phyloP scores from a whole-genome alignment of 768 basidiomycete genomes.

The Tephrocybe rancida region DNA sequence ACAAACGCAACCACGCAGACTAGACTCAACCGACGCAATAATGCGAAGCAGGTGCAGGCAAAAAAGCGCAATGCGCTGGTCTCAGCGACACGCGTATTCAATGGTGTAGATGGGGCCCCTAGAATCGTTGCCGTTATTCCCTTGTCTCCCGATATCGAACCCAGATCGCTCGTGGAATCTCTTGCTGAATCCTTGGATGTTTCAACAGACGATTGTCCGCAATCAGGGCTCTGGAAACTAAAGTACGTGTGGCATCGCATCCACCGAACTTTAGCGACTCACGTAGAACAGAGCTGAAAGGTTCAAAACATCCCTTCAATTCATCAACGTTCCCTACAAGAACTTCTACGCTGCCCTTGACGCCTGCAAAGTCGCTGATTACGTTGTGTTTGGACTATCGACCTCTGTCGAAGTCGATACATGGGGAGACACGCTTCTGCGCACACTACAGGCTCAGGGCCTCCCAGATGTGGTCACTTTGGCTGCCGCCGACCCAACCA shows the following conservation, averaged over 20 bases:
- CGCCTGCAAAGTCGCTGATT: slow-evolving; percentile 87
- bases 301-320: slow-evolving; percentile 91
- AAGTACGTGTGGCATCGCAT: slow-evolving; percentile 41
- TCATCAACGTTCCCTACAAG: slow-evolving; percentile 75
- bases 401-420: slow-evolving; percentile 78
- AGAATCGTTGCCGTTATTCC: slow-evolving; percentile 89
- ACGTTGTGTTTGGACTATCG: slow-evolving; percentile 84
- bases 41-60: slow-evolving; percentile 80
- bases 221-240: slow-evolving; percentile 64
- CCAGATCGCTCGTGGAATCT: slow-evolving; percentile 51
- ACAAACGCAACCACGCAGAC: slow-evolving; percentile 63
- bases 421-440: slow-evolving; percentile 87
- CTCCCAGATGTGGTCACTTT: slow-evolving; percentile 83
- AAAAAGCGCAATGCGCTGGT: slow-evolving; percentile 71
- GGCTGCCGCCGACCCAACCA: slow-evolving; percentile 53
- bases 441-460: slow-evolving; percentile 89
- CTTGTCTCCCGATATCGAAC: slow-evolving; percentile 66
- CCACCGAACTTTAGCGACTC: slow-evolving; percentile 5
- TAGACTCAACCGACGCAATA: slow-evolving; percentile 79
- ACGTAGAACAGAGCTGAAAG: slow-evolving; percentile 65
- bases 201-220: slow-evolving; percentile 50
- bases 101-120: slow-evolving; percentile 75
- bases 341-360: slow-evolving; percentile 80
- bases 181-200: slow-evolving; percentile 65
- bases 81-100: slow-evolving; percentile 77